Conservation (phyloP, 805 yeast genomes). For the Ogataea chonburiensis region DNA sequence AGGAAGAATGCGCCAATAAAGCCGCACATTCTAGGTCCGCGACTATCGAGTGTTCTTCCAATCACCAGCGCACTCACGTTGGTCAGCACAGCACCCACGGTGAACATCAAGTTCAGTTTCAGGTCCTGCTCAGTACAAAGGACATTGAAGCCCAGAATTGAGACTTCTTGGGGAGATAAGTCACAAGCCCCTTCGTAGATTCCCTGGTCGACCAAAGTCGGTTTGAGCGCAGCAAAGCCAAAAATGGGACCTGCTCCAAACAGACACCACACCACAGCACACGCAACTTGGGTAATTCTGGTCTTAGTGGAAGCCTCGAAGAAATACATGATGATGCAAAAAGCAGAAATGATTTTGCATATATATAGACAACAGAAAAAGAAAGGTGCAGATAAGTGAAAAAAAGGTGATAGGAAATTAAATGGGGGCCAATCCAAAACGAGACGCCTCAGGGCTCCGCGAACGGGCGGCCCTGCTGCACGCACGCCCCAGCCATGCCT, state of each 20-base stretch:
- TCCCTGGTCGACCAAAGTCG: constrained; percentile 47
- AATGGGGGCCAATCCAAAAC: too few relatives aligned
- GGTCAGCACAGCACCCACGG: constrained; percentile 56
- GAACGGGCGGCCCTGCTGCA: too few relatives aligned
- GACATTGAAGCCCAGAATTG: constrained; percentile 34
- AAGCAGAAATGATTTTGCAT: constrained; percentile 1
- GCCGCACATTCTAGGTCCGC: constrained; percentile 55
- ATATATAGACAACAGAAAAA: constrained; percentile 4
- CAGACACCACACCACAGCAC: constrained; percentile 56
- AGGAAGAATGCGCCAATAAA: constrained; percentile 49
- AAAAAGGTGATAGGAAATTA: too few relatives aligned
- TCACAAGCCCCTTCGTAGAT: constrained; percentile 45
- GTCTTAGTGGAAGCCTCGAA: constrained; percentile 31
- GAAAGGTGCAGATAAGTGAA: constrained; percentile 1
- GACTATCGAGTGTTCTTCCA: constrained; percentile 48
- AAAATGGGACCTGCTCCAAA: constrained; percentile 58
- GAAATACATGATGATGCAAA: constrained; percentile 29
- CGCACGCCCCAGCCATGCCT: too few relatives aligned
- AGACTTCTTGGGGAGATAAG: constrained; percentile 13
- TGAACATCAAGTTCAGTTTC: constrained; percentile 56
- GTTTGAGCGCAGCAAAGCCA: constrained; percentile 61
- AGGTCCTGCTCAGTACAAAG: constrained; percentile 53
- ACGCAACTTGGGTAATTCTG: constrained; percentile 41
- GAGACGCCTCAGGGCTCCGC: too few relatives aligned
- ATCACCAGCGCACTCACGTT: constrained; percentile 52